Conservation (phyloP, 208 protist genomes). For the Trypanosoma theileri region DNA sequence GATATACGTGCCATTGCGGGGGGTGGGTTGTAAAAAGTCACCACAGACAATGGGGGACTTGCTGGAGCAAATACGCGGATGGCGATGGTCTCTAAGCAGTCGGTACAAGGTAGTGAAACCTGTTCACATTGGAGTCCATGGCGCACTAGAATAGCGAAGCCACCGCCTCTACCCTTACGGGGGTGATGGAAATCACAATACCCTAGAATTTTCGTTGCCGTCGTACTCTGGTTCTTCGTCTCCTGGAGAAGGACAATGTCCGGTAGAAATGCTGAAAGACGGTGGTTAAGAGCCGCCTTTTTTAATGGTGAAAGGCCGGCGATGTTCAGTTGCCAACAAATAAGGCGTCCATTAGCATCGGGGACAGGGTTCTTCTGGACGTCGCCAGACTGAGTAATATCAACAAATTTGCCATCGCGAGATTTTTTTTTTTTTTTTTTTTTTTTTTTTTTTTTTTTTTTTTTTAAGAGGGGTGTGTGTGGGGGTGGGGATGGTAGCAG, state of each 20-base stretch:
- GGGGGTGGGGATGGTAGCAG: too few relatives aligned
- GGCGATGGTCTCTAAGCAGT: not conserved
- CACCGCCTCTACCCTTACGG: not conserved
- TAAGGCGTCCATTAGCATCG: not conserved
- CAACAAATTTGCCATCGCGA: not conserved
- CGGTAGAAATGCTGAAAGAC: not conserved
- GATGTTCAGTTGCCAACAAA: not conserved
- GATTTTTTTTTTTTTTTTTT: conserved; percentile 23
- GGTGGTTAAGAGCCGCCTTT: not conserved
- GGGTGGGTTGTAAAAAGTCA: not conserved
- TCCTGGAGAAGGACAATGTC: not conserved
- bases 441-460: too few relatives aligned
- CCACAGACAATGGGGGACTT: not conserved
- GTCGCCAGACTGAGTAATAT: not conserved
- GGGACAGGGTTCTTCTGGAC: not conserved
- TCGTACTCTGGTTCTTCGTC: not conserved
- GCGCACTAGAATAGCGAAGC: not conserved
- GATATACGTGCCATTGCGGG: too few relatives aligned
- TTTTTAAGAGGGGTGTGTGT: too few relatives aligned
- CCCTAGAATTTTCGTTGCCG: not conserved
- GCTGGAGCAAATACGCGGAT: not conserved
- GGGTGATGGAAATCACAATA: not conserved
- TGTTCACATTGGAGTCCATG: not conserved
- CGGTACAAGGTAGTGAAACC: not conserved
- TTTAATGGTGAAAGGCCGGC: not conserved